Percentiles rank a stretch among this genome's conserved stretches.
These are phyloP conservation scores for Houttuynia cordata DNA, from an alignment of 164 flowering plant genomes.

Conservation along the genomic window DNA sequence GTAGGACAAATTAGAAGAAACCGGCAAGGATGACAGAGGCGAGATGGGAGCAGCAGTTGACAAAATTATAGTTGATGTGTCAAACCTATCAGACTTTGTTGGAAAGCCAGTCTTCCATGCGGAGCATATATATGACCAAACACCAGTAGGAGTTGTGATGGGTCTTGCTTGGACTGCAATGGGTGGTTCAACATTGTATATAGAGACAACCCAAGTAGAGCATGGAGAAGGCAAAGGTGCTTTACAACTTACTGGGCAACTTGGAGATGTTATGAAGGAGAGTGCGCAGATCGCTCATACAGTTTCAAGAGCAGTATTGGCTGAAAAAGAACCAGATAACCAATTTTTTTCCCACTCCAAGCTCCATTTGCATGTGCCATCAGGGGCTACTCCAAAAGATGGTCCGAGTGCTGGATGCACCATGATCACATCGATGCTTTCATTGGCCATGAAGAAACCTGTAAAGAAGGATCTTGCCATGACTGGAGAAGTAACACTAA, in stretches of 20 bases:
- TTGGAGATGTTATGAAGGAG: constrained; percentile 99
- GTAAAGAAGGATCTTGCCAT: constrained; percentile 82
- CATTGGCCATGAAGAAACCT: constrained; percentile 74
- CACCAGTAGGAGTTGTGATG: constrained; percentile 93
- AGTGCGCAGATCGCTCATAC: constrained; percentile 94
- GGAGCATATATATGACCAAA: constrained; percentile 71
- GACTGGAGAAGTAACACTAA: constrained; percentile 96
- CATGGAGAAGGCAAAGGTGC: constrained; percentile 88
- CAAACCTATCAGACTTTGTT: constrained; percentile 71
- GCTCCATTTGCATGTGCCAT: constrained; percentile 96
- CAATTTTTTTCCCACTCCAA: constrained; percentile 64
- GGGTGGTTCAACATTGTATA: constrained; percentile 93
- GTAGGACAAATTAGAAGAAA: constrained; percentile 26
- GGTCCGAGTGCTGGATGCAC: constrained; percentile 99
- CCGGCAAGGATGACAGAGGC: neutral
- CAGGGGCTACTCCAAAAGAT: constrained; percentile 98
- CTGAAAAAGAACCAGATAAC: constrained; percentile 59
- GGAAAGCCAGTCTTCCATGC: constrained; percentile 98
- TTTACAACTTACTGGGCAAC: constrained; percentile 81
- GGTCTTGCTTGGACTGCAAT: constrained; percentile 99
- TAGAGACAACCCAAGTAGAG: constrained; percentile 74
- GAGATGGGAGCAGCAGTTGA: constrained; percentile 32
- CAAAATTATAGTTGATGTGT: constrained; percentile 45
- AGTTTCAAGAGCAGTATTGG: constrained; percentile 63
- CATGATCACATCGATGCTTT: constrained; percentile 88